Percentiles rank a stretch among this genome's conserved stretches.
Evolutionary conservation across 1,284 basidiomycete genomes (phyloP).

Genomic region (Tremellales sp.): DNA sequence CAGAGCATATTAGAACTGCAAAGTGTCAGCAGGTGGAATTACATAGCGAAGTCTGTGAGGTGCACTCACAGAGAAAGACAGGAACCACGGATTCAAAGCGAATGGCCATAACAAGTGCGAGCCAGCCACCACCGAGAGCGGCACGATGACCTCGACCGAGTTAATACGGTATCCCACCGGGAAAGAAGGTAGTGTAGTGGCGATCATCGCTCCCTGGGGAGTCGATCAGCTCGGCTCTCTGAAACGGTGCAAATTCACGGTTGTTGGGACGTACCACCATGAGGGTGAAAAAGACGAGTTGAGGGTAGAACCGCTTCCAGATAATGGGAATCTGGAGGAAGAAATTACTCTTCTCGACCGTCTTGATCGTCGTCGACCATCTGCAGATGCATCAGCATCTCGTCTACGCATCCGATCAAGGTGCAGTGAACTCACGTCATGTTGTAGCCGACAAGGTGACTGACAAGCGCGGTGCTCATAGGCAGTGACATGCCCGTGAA

Average conservation of each 20-base stretch:
- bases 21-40: not conserved
- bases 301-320: slow-evolving; percentile 65
- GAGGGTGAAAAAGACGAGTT: slow-evolving; percentile 57
- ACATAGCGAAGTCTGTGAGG: not conserved
- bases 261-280: slow-evolving; percentile 45
- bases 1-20: not conserved
- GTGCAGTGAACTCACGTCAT: slow-evolving; percentile 61
- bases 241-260: not conserved
- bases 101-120: slow-evolving; percentile 36
- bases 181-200: slow-evolving; percentile 22
- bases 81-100: slow-evolving; percentile 35
- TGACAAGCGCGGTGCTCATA: slow-evolving; percentile 66
- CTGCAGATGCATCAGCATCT: slow-evolving; percentile 54
- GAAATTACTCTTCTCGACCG: slow-evolving; percentile 76
- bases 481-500: slow-evolving; percentile 73
- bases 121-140: slow-evolving; percentile 26
- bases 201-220: slow-evolving; percentile 25
- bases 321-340: slow-evolving; percentile 82
- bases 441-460: slow-evolving; percentile 76
- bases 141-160: slow-evolving; percentile 27
- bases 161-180: slow-evolving; percentile 26
- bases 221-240: not conserved
- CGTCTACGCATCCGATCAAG: slow-evolving; percentile 41
- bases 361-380: slow-evolving; percentile 64
- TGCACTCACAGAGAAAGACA: slow-evolving; percentile 26